Percentiles rank a stretch among this genome's conserved stretches.
Conservation (phyloP, 176 grass and related monocot genomes). For the Eragrostis curvula region DNA sequence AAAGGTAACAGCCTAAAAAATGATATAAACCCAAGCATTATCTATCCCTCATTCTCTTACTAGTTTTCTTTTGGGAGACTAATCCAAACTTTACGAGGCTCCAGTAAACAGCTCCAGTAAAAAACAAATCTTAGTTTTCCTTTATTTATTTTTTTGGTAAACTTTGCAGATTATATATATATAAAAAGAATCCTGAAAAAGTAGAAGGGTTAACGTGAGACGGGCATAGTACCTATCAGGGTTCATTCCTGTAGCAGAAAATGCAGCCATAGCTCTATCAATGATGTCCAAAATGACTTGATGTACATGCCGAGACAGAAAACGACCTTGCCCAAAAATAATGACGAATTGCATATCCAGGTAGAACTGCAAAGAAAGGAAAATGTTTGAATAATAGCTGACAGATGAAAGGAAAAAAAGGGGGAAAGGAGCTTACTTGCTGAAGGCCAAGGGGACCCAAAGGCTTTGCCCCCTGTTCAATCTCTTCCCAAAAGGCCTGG, state of each 20-base stretch:
- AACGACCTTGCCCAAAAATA: constrained; percentile 85
- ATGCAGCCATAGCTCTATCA: constrained; percentile 92
- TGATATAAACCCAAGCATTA: background rate
- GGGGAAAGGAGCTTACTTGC: constrained; percentile 51
- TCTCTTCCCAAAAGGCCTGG: constrained; percentile 91
- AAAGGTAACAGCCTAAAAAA: background rate
- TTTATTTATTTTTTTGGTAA: background rate
- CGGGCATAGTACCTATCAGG: constrained; percentile 71
- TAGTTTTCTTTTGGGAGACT: constrained; percentile 1
- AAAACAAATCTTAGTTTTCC: background rate
- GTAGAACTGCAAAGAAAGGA: constrained; percentile 71
- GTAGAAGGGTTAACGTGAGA: constrained; percentile 17
- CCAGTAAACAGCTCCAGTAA: constrained; percentile 2
- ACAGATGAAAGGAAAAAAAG: constrained; percentile 17
- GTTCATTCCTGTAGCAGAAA: constrained; percentile 88
- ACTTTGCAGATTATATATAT: background rate
- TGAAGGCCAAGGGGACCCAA: constrained; percentile 76
- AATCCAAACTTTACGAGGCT: constrained; percentile 22
- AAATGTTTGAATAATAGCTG: constrained; percentile 26
- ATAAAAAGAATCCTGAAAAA: constrained; percentile 25
- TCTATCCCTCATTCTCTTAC: background rate
- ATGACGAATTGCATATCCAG: constrained; percentile 99
- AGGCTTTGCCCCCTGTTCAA: constrained; percentile 69
- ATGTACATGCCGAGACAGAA: constrained; percentile 91
- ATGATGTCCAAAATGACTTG: constrained; percentile 89